Percentiles rank a stretch among this genome's conserved stretches.
Conservation (phyloP, 108 stramenopile genomes). For the Skeletonema marinoi region DNA sequence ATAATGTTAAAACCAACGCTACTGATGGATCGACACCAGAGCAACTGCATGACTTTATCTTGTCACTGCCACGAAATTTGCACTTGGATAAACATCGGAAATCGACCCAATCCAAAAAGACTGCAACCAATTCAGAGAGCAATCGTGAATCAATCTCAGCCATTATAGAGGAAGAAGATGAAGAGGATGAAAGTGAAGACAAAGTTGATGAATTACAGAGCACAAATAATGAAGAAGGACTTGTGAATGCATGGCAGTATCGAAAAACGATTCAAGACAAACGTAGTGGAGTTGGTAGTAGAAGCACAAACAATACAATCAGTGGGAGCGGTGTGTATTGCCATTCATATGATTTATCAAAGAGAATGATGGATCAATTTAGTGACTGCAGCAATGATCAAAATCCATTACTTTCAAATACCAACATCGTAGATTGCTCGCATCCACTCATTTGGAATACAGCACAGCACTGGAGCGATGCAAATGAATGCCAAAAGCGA, state of each 20-base stretch:
- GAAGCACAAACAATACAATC: neutral
- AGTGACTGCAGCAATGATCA: neutral
- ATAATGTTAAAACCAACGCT: neutral
- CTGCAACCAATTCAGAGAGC: neutral
- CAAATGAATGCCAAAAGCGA: constrained; percentile 15
- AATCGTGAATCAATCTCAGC: constrained; percentile 21
- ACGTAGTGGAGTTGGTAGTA: constrained; percentile 45
- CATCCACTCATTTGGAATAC: neutral
- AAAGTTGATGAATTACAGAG: constrained; percentile 5
- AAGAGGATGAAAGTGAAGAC: constrained; percentile 48
- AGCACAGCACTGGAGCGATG: neutral
- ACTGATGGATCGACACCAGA: constrained; percentile 7
- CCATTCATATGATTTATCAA: constrained; percentile 82
- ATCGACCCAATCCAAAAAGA: neutral
- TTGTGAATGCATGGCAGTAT: constrained; percentile 88
- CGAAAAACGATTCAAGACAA: constrained; percentile 74
- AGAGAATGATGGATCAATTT: constrained; percentile 66
- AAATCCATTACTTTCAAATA: constrained; percentile 29
- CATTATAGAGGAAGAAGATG: constrained; percentile 43
- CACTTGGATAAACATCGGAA: constrained; percentile 71
- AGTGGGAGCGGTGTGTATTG: constrained; percentile 57
- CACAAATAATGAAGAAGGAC: constrained; percentile 55
- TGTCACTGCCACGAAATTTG: constrained; percentile 66
- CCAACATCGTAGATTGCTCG: constrained; percentile 35
- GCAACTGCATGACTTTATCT: constrained; percentile 35